Evolutionary conservation across 148 eudicot species (phyloP), one percentile per base, ranked within the genome.

Genomic region (Limonium bicolor): DNA sequence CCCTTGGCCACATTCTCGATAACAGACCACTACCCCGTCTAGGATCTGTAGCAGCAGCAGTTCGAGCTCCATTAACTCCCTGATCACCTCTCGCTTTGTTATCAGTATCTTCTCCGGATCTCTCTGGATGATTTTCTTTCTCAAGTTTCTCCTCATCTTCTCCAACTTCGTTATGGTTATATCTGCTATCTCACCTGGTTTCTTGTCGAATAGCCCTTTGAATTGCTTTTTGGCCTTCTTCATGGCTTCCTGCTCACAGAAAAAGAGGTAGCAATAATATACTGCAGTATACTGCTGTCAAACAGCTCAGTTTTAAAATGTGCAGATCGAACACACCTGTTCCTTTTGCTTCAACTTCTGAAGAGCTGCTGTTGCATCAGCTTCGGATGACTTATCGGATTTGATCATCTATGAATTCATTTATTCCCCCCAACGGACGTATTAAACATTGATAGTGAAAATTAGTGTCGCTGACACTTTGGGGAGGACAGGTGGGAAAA

Each of bases 201-300:
- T 75, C 63, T 77, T 84, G 73, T 85, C 95, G 32, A 90, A 90
- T 19, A 90, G 65, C 47, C 99, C 95, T 75, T 85, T 85, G 34
- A 90, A 90, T 54, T 90, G 95, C 53, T 81, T 48, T 50, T 83
- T 86, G 5, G 74, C 93, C 60, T 71, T 85, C 67, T 49, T 67
- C 30, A 62, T 59, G 7, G 72, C 63, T 53, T 84, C 95, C 97
- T 90, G 76, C n/a, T 59, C 41, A 17, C 2, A 30, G 39, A 22
- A 2, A 4, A 9, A 0, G 19, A 4, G 21, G 22, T 18, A 2
- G 11, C 8, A 12, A 6, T 16, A 16, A n/a, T n/a, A n/a, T n/a
- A n/a, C n/a, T n/a, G n/a, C n/a, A n/a, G n/a, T n/a, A n/a, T n/a
- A n/a, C n/a, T n/a, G n/a, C n/a, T n/a, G n/a, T n/a, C n/a, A n/a